Percentiles rank a stretch among this genome's conserved stretches.
Conservation (phyloP, 257 asterid genomes). For the Solanum bulbocastanum region DNA sequence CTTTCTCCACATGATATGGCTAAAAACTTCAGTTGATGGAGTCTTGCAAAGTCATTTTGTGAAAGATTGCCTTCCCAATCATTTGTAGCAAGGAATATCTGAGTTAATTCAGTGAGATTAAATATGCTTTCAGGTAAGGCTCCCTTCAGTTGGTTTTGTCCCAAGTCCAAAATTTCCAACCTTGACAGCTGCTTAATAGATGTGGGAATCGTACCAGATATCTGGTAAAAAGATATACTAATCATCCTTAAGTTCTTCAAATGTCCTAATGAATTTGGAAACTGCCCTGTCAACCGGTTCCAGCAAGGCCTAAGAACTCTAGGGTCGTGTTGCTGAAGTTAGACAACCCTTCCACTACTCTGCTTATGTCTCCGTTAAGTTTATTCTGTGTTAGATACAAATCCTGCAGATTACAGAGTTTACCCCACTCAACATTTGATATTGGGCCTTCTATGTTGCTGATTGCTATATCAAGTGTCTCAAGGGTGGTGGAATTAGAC, state of each 20-base stretch:
- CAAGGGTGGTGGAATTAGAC: constrained; percentile 4
- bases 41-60: constrained; percentile 3
- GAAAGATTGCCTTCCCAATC: constrained; percentile 6
- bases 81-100: background rate
- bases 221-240: background rate
- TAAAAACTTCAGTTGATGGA: constrained; percentile 12
- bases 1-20: constrained; percentile 5
- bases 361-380: background rate
- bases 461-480: background rate
- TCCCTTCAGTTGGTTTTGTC: background rate
- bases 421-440: background rate
- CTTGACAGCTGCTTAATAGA: background rate
- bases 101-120: background rate
- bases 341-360: background rate
- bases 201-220: background rate
- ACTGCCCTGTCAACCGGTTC: background rate
- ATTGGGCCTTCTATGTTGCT: background rate
- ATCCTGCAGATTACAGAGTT: background rate
- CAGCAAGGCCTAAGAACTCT: background rate
- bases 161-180: background rate
- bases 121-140: background rate
- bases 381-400: background rate
- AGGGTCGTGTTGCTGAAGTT: background rate
- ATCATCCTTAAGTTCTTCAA: background rate
- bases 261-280: background rate